These are phyloP conservation scores for Phylloporus arenicola DNA, from an alignment of 768 basidiomycete genomes.

Conservation along the genomic window DNA sequence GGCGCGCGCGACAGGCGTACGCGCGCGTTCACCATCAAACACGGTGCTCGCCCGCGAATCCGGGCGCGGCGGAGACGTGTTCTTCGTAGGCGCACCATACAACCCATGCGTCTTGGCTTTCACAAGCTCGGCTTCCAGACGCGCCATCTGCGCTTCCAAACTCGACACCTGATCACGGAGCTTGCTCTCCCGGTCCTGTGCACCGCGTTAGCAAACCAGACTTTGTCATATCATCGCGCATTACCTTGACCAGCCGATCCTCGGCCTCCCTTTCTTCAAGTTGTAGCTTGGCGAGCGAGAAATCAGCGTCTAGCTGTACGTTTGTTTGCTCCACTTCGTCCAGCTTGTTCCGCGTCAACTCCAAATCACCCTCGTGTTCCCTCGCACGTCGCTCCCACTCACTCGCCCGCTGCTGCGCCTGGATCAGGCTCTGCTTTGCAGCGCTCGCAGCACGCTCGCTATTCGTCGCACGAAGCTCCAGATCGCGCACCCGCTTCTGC, in stretches of 20 bases:
- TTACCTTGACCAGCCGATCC: slow-evolving; percentile 63
- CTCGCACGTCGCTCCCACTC: slow-evolving; percentile 81
- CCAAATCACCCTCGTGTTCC: slow-evolving; percentile 61
- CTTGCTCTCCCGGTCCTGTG: slow-evolving; percentile 66
- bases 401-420: slow-evolving; percentile 70
- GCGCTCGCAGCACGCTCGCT: slow-evolving; percentile 55
- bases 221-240: background rate
- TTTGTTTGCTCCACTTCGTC: slow-evolving; percentile 65
- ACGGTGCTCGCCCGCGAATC: slow-evolving; percentile 70
- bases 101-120: slow-evolving; percentile 37
- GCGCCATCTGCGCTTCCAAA: slow-evolving; percentile 55
- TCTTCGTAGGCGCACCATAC: slow-evolving; percentile 30
- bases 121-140: slow-evolving; percentile 55
- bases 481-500: slow-evolving; percentile 70
- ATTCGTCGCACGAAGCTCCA: slow-evolving; percentile 55
- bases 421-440: slow-evolving; percentile 57
- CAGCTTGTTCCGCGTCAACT: slow-evolving; percentile 51
- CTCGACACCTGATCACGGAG: slow-evolving; percentile 59
- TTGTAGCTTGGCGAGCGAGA: slow-evolving; percentile 60
- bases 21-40: slow-evolving; percentile 46
- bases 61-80: slow-evolving; percentile 52
- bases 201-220: slow-evolving; percentile 1
- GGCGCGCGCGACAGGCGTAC: slow-evolving; percentile 44
- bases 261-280: slow-evolving; percentile 74
- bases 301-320: slow-evolving; percentile 64